Evolutionary conservation across 106 monocot genomes (phyloP), one percentile per base, ranked within the genome.

Genomic region (Ottelia alismoides): DNA sequence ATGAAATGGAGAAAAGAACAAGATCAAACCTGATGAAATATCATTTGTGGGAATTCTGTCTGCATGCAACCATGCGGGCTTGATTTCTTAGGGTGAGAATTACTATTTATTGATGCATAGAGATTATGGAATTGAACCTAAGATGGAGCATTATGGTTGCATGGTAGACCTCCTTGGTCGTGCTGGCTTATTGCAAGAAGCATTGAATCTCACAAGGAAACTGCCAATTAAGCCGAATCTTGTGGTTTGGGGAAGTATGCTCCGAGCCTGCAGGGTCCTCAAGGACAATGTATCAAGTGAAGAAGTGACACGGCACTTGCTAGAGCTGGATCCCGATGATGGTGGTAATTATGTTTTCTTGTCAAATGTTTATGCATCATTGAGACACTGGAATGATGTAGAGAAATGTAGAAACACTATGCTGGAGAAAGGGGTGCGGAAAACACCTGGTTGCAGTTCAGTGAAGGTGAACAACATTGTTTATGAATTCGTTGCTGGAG

Each of bases 351-450:
- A 81, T 53, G 90, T 90, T 25, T 58, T 66, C 19, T 53, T 90
- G 30, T 90, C 90, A 3, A 90, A 90, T 61, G 80, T 84, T 28
- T 84, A 84, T 75, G 90, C 90, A 7, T 67, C 67, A 30, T 74
- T 45, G 25, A 46, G 76, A 65, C 60, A 75, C 28, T 90, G 84
- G 90, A 56, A 31, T 14, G 72, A 84, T 52, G 84, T 84, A 26
- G 71, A 72, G 2, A 31, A 72, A 23, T 32, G 80, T 32, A 84
- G 90, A 64, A 58, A 29, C 20, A 52, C 61, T 24, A 90, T 90
- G 90, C 66, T 53, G 50, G 72, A 47, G 27, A 59, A 45, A 26
- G 43, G 43, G 58, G 45, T 61, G n/a, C 47, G 11, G 61, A 61
- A 61, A 29, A 64, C 65, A 0, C 85, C 85, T 1, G 85, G 85